Evolutionary conservation across 2,329 filamentous ascomycete species (phyloP).

Genomic region (Periconia sp.): DNA sequence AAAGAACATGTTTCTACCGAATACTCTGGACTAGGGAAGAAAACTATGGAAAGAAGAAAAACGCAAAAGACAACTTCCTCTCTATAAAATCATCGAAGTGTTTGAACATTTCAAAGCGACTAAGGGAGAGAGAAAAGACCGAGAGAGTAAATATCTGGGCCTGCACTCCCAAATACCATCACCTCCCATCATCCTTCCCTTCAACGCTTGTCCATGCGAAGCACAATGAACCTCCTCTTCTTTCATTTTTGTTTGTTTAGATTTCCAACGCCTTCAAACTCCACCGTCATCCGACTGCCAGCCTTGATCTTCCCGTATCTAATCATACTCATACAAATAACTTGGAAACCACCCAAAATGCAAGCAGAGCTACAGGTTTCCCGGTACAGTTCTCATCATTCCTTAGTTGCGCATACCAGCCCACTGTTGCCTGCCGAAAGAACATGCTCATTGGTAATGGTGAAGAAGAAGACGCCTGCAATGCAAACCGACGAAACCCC

Average conservation of each 20-base stretch:
- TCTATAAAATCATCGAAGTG: neutral
- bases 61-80: neutral
- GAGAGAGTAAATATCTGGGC: neutral
- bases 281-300: neutral
- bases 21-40: too few relatives aligned
- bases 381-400: neutral
- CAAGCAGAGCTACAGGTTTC: neutral
- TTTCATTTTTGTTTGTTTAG: too few relatives aligned
- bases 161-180: neutral
- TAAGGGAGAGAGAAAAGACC: neutral
- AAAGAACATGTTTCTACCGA: too few relatives aligned
- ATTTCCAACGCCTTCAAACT: neutral
- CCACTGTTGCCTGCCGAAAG: neutral
- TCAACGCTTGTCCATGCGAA: neutral
- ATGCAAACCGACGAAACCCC: constrained; percentile 22
- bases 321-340: neutral
- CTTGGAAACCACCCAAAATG: neutral
- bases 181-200: constrained; percentile 2
- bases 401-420: neutral
- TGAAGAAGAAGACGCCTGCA: constrained; percentile 25
- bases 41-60: neutral
- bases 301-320: neutral
- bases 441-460: too few relatives aligned
- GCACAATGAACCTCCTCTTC: too few relatives aligned
- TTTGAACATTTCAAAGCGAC: neutral